Evolutionary conservation across 768 basidiomycete genomes (phyloP), one percentile per base, ranked within the genome.

Genomic region (Favolaschia claudopus): DNA sequence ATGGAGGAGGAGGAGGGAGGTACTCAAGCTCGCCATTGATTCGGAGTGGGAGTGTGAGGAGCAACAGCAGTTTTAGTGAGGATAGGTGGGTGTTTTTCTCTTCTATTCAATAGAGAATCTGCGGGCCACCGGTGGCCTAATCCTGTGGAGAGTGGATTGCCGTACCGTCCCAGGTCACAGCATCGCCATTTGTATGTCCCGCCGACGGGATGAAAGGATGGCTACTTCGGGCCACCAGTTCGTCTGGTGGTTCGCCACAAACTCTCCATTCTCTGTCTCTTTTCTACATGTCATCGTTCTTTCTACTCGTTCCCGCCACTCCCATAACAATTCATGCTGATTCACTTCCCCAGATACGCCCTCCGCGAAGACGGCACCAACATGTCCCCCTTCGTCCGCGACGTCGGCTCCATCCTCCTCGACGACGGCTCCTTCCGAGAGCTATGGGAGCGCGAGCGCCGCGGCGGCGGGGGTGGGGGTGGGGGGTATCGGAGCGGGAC

Each of bases 311-410:
- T 72, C 72, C 59, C 67, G 74, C 65, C 69, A 71, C 58, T 74
- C 77, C 67, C 85, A 83, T 73, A 83, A 79, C 66, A 75, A 76
- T 73, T 75, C 77, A 54, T 76, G 61, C 63, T 73, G 74, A 62
- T 75, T 79, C 57, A 77, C 75, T 29, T 72, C 73, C 22, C 82
- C 15, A 34, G 44, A 8, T 28, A 44, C 14, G 36, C 19, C 36
- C 39, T 52, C 20, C 48, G 22, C 74, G 60, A 65, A 44, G 82
- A 93, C 72, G 73, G 85, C 37, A 89, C 91, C 28, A 94, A 93
- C 70, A 90, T 92, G 84, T 88, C 85, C 62, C 93, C 92, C 0
- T 94, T 95, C 70, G 85, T 91, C n/a, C 79, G 92, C 22, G 91
- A 95, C 70, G 89, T 94, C 17, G 86, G 85, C 7, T 86, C 89